Base-by-base conservation (phyloP, 2,329 filamentous ascomycete species). In the Arachnopeziza araneosa region DNA sequence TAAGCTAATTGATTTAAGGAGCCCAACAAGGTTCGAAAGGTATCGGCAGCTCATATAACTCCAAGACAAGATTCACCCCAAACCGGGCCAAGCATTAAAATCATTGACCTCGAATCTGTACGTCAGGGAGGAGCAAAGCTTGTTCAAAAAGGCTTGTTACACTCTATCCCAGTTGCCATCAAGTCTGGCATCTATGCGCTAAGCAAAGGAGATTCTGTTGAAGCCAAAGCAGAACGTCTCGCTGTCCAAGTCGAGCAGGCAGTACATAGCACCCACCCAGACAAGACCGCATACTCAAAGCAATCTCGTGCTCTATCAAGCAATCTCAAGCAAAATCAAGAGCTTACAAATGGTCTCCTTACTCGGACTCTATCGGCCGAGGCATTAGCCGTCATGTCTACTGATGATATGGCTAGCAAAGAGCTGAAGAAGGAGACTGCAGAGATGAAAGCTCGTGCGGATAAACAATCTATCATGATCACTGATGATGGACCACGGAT, bases 361-460 rank as follows among this genome's bases (percentile, higher is more conserved):
- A 83, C 83, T 63, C 84, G 85, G 56, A 84, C 81, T 32, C 78
- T 97, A 44, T 84, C 87, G 7, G 85, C 93, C 0, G 79, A 87
- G n/a, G 84, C 85, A 59, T 80, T 99, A 52, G 90, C 91, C n/a
- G 83, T 84, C 56, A 97, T 99, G 95, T 87, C 85, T 17, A 85
- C 89, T 1, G 90, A 95, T 70, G 91, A 97, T 70, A 90, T 99
- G 80, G 92, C 92, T 1, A 96, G 90, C 59, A 90, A 96, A 65
- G 93, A 98, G 73, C 82, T 93, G 70, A 91, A 96, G 72, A 82
- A 82, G 26, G 84, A 91, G 72, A 88, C 85, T 24, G 89, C 89
- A 19, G 85, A 87, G 67, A 86, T 93, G 80, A 89, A 89, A 73
- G 89, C 90, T 55, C 83, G 85, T 62, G 85, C 86, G 0, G 90